Conservation (phyloP, 805 yeast species). For the Brettanomyces sp. region DNA sequence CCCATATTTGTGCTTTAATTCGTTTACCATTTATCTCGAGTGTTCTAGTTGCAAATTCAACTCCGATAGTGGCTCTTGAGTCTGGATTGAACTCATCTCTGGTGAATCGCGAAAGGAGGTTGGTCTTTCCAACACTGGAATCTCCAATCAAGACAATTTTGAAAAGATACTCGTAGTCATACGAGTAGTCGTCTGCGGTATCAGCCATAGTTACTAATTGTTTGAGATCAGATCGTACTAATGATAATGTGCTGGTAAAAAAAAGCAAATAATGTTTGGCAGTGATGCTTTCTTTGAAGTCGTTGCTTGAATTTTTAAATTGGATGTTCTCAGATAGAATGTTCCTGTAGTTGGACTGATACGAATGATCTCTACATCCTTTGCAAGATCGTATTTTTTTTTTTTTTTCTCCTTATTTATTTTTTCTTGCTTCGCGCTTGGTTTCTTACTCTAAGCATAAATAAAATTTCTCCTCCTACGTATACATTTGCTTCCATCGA, state of each 20-base stretch:
- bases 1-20: conserved; percentile 93
- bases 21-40: conserved; percentile 77
- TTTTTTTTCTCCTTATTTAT: too few relatives aligned
- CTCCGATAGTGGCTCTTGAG: conserved; percentile 92
- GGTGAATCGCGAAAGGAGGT: conserved; percentile 85
- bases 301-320: too few relatives aligned
- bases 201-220: conserved; percentile 17
- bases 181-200: conserved; percentile 59
- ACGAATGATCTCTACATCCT: too few relatives aligned
- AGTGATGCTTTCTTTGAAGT: too few relatives aligned
- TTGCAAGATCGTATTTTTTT: too few relatives aligned
- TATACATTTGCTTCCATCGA: not conserved
- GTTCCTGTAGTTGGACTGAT: too few relatives aligned
- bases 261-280: too few relatives aligned
- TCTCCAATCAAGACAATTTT: conserved; percentile 94
- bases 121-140: conserved; percentile 95
- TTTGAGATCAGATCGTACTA: too few relatives aligned
- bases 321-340: too few relatives aligned
- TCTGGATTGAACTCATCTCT: conserved; percentile 93
- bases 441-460: not conserved
- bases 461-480: not conserved
- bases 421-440: not conserved
- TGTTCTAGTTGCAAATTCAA: conserved; percentile 95
- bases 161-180: conserved; percentile 86
- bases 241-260: too few relatives aligned